These are phyloP conservation scores for Zymoseptoria crescenta DNA, from an alignment of 2,329 filamentous ascomycete genomes.

Conservation along the genomic window DNA sequence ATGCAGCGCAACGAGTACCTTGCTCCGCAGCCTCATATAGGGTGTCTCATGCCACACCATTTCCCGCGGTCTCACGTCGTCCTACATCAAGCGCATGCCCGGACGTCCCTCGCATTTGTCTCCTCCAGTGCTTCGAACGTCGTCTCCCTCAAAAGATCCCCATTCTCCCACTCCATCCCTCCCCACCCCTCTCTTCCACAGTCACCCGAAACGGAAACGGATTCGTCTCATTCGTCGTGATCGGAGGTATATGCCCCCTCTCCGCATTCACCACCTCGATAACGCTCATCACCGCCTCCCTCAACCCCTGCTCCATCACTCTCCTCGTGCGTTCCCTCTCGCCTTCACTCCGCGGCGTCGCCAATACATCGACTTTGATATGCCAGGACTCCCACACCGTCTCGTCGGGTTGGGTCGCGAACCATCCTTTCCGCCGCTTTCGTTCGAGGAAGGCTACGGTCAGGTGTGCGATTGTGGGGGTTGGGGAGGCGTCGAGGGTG, in stretches of 20 bases:
- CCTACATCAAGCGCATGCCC: too few species aligned
- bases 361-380: slow-evolving; percentile 75
- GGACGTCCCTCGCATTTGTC: too few species aligned
- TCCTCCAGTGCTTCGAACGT: too few species aligned
- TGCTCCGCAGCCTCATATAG: too few species aligned
- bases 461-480: slow-evolving; percentile 60
- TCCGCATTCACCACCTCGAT: slow-evolving; percentile 78
- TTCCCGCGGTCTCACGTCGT: too few species aligned
- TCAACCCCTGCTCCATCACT: slow-evolving; percentile 83
- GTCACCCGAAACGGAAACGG: slow-evolving; percentile 92
- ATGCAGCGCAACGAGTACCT: too few species aligned
- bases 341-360: slow-evolving; percentile 76
- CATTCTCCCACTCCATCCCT: slow-evolving; percentile 15
- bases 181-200: slow-evolving; percentile 61
- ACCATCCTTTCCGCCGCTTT: slow-evolving; percentile 66
- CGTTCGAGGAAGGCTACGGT: slow-evolving; percentile 93
- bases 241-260: slow-evolving; percentile 94
- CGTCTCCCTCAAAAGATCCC: slow-evolving; percentile 11
- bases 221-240: slow-evolving; percentile 83
- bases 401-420: slow-evolving; percentile 76
- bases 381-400: slow-evolving; percentile 97
- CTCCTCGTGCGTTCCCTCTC: slow-evolving; percentile 82
- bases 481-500: slow-evolving; percentile 53
- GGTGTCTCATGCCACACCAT: too few species aligned
- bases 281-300: slow-evolving; percentile 83